Conservation (phyloP, 2,329 filamentous ascomycete genomes). For the Colletotrichum sp. region DNA sequence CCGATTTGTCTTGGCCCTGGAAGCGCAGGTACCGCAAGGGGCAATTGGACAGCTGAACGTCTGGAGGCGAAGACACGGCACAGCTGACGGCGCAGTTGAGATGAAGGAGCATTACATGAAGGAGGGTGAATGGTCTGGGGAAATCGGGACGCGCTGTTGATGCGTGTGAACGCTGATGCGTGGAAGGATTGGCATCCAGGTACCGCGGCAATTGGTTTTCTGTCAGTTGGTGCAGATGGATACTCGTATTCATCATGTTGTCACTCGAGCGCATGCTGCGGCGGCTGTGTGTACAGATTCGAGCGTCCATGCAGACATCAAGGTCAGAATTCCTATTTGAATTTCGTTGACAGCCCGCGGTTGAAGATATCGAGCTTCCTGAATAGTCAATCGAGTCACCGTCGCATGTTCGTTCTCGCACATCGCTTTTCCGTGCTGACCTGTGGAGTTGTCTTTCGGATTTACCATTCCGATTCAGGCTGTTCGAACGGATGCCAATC, state of each 20-base stretch:
- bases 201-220: background rate
- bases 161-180: background rate
- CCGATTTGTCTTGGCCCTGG: background rate
- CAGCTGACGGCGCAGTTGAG: background rate
- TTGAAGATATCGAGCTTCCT: background rate
- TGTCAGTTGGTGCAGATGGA: background rate
- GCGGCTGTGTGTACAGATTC: background rate
- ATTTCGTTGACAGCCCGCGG: background rate
- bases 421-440: slow-evolving; percentile 1
- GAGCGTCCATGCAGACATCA: background rate
- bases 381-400: background rate
- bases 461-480: background rate
- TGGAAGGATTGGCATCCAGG: background rate
- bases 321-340: background rate
- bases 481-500: background rate
- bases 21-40: background rate
- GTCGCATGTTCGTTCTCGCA: background rate
- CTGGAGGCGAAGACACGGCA: background rate
- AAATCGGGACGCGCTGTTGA: background rate
- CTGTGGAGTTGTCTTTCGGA: background rate
- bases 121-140: background rate
- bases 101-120: background rate
- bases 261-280: background rate
- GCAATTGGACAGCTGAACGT: background rate
- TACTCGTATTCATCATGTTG: background rate